Percentiles rank a stretch among this genome's conserved stretches.
These are phyloP conservation scores for Aspergillus sp. DNA, from an alignment of 2,329 filamentous ascomycete genomes.

Conservation along the genomic window DNA sequence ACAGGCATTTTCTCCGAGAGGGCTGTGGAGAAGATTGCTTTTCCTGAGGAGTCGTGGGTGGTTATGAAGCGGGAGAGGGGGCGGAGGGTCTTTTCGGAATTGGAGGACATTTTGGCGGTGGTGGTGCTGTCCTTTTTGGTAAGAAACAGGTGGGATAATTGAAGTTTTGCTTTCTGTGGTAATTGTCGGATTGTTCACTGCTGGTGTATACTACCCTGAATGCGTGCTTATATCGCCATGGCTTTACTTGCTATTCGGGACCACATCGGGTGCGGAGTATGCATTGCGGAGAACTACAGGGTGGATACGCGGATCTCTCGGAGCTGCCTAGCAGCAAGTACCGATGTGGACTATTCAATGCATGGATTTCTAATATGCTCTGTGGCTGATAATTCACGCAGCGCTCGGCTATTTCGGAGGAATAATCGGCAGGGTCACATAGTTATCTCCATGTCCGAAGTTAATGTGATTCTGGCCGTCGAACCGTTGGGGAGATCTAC, in stretches of 20 bases:
- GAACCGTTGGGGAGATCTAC: slow-evolving; percentile 49
- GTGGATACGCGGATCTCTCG: not conserved
- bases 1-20: slow-evolving; percentile 30
- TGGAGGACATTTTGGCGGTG: not conserved
- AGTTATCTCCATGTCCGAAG: slow-evolving; percentile 54
- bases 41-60: slow-evolving; percentile 40
- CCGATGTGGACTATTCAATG: slow-evolving; percentile 2
- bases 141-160: too few relatives aligned
- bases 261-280: slow-evolving; percentile 24
- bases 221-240: slow-evolving; percentile 2
- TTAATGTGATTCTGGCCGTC: slow-evolving; percentile 55
- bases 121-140: too few relatives aligned
- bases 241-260: slow-evolving; percentile 22
- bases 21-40: slow-evolving; percentile 40
- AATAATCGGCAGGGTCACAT: slow-evolving; percentile 54
- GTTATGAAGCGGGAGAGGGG: slow-evolving; percentile 36
- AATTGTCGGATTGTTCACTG: not conserved
- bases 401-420: slow-evolving; percentile 30
- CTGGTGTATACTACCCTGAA: slow-evolving; percentile 1
- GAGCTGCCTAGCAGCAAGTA: not conserved
- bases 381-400: not conserved
- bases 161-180: not conserved
- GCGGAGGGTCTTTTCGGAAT: slow-evolving; percentile 30
- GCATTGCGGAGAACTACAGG: not conserved
- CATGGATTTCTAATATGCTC: not conserved